Percentiles rank a stretch among this genome's conserved stretches.
Evolutionary conservation across 225 moss, liverwort and hornwort species (phyloP).

Genomic region (Ulota crispa): DNA sequence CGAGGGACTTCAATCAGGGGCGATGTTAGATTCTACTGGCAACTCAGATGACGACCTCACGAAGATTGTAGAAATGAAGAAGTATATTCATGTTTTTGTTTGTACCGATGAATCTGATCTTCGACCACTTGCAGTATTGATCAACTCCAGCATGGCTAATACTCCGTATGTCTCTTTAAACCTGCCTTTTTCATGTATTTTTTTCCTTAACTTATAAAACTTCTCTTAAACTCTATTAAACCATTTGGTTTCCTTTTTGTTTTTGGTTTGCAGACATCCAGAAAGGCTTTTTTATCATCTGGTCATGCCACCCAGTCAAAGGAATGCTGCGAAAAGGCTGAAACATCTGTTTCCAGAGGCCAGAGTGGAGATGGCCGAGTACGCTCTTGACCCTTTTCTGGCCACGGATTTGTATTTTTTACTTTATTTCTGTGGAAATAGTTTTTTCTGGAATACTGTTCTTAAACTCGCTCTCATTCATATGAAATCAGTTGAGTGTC

Average conservation of each 20-base stretch:
- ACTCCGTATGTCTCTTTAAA: slow-evolving; percentile 39
- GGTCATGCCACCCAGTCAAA: slow-evolving; percentile 67
- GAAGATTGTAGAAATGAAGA: slow-evolving; percentile 13
- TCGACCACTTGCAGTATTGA: slow-evolving; percentile 64
- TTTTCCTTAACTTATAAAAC: neutral
- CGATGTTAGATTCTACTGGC: slow-evolving; percentile 26
- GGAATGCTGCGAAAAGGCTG: slow-evolving; percentile 47
- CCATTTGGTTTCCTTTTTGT: neutral
- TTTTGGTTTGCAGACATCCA: slow-evolving; percentile 65
- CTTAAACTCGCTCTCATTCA: neutral
- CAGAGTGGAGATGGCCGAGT: slow-evolving; percentile 70
- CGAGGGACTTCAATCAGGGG: slow-evolving; percentile 31
- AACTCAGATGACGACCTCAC: slow-evolving; percentile 10
- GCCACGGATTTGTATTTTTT: neutral
- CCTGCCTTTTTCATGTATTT: neutral
- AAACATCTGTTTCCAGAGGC: slow-evolving; percentile 57
- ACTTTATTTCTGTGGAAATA: neutral
- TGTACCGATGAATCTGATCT: slow-evolving; percentile 72
- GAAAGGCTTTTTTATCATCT: slow-evolving; percentile 75
- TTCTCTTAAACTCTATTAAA: neutral
- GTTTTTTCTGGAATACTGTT: neutral
- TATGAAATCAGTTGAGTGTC: neutral
- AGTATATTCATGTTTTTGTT: slow-evolving; percentile 60
- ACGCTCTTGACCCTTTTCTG: slow-evolving; percentile 1
- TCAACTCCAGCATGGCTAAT: slow-evolving; percentile 66